Evolutionary conservation across 805 yeast species (phyloP).

Genomic region (Aciculoconidium aculeatum): DNA sequence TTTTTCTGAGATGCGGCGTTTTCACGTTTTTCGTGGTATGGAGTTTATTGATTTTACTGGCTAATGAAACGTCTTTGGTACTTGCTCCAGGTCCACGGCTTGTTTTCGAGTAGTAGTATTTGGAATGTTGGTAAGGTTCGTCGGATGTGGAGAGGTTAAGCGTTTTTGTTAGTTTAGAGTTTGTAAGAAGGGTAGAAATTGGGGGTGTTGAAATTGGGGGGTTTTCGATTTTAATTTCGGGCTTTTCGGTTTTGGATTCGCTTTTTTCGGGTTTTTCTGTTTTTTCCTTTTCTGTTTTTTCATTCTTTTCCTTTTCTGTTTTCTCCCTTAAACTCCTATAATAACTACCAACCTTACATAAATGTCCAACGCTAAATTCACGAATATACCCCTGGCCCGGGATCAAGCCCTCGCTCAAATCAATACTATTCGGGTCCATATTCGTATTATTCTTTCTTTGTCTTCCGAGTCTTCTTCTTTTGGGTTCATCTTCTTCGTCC

Average conservation of each 20-base stretch:
- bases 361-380: conserved; percentile 34
- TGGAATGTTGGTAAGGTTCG: conserved; percentile 23
- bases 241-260: too few relatives aligned
- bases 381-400: conserved; percentile 42
- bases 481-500: conserved; percentile 22
- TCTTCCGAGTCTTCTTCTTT: conserved; percentile 18
- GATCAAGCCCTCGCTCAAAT: conserved; percentile 32
- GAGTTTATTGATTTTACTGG: conserved; percentile 34
- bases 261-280: too few relatives aligned
- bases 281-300: too few relatives aligned
- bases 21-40: conserved; percentile 16
- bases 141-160: conserved; percentile 14
- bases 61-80: conserved; percentile 38
- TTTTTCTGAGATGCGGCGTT: too few relatives aligned
- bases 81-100: conserved; percentile 43
- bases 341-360: conserved; percentile 40
- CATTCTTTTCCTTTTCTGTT: too few relatives aligned
- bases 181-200: background rate
- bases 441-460: conserved; percentile 24
- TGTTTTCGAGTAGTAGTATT: conserved; percentile 34
- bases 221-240: too few relatives aligned
- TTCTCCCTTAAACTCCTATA: too few relatives aligned
- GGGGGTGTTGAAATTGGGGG: too few relatives aligned
- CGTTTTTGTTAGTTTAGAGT: conserved; percentile 5
- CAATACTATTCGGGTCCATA: conserved; percentile 36